Base-by-base conservation (phyloP, 768 basidiomycete species). In the Scleroderma bovista region DNA sequence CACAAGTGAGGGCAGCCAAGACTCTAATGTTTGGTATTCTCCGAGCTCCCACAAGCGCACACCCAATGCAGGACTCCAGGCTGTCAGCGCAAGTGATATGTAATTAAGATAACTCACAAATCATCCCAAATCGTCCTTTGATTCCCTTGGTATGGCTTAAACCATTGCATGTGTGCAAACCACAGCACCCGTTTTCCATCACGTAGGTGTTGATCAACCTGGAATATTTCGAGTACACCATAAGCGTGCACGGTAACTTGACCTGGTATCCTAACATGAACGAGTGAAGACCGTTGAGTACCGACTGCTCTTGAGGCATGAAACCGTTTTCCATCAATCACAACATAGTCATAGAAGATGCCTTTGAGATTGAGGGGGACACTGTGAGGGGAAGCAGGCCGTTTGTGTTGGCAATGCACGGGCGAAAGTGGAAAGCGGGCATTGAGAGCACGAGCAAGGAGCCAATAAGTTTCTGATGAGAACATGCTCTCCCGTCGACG, bases 1-100 rank as follows among this genome's bases (percentile, higher is more conserved):
- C 20, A 50, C 37, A n/a, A 50, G 43, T 16, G 15, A 20, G 2
- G 49, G 49, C 11, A 50, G 20, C 17, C 22, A 43, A 12, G 24
- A 33, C 10, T 50, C 49, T 8, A 5, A 12, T 12, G 9, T 41
- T 16, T 19, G 17, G 22, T 50, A 50, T 45, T 50, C 49, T 23
- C 36, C 42, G 23, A 50, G 36, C 32, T 50, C 49, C 49, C 49
- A 50, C 10, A 50, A 34, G 20, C 43, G 2, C 31, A 50, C 49
- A 44, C 38, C 43, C 11, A 48, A 19, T 3, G 38, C 19, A 37
- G 33, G 17, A 48, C 47, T 48, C n/a, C 15, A 24, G 29, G 37
- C 20, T 19, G 23, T 31, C 24, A 26, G 9, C 8, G 12, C 17
- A 19, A 42, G 31, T 23, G 17, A 36, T 36, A 36, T 4, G 32